Evolutionary conservation across 495 filamentous ascomycete species (phyloP), one percentile per base, ranked within the genome.

Genomic region (Tuber borchii): DNA sequence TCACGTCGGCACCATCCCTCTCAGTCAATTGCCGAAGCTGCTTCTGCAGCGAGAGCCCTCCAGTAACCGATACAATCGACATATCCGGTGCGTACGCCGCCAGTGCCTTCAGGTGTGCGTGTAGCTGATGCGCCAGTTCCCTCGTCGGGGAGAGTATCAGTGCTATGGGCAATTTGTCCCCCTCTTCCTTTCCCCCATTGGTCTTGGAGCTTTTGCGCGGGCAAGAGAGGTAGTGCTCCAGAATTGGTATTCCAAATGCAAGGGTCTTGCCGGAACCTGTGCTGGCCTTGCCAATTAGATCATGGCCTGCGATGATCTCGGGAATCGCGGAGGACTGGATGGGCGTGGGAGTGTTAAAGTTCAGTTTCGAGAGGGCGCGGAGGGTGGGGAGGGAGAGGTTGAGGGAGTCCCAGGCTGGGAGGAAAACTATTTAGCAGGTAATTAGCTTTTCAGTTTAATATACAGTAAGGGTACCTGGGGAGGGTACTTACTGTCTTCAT

Each of bases 131-230:
- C 2, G 95, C 95, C 75, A 99, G 85, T 83, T 99, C 95, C 85
- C 95, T 86, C 1, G 95, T 98, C 0, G 95, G 95, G 0, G 94
- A 93, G 7, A 99, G 87, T 68, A 99, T 89, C n/a, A 99, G 84
- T 2, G 95, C 94, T n/a, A 91, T 87, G 0, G 94, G 93, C 1
- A 83, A 79, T 72, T 87, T 85, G 9, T 85, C 79, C 42, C 82
- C 83, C 0, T 82, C 79, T 40, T 83, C 83, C 0, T 82, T 76
- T 7, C 79, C 80, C 9, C 81, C 73, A 48, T 84, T 82, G 37
- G 51, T 69, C 68, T 34, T 20, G 31, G 40, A 31, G 70, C 51
- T 71, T 39, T 79, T 70, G 26, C 26, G 14, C 56, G 56, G 56
- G 56, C 14, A 16, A 31, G 56, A 65, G 19, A 93, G 79, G 86